These are phyloP conservation scores for Aspergillus coremiiformis DNA, from an alignment of 495 filamentous ascomycete species.

Conservation along the genomic window DNA sequence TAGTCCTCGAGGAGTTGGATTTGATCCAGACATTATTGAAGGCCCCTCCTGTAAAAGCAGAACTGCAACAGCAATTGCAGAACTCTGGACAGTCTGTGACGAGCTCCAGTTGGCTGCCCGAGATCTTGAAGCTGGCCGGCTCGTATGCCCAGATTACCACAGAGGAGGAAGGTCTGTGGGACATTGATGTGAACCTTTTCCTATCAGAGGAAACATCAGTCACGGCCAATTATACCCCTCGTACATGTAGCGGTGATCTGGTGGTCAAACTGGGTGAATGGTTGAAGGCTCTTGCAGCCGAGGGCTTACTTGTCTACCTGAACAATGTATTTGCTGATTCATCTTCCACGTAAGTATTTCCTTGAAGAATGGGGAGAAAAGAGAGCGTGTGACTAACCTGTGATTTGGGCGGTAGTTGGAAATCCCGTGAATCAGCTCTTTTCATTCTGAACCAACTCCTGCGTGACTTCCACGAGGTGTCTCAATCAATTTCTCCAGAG, in stretches of 20 bases:
- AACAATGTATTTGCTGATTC: conserved; percentile 55
- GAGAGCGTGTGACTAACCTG: conserved; percentile 21
- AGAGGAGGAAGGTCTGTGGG: conserved; percentile 92
- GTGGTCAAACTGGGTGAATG: conserved; percentile 91
- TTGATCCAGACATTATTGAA: conserved; percentile 82
- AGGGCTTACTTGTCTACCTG: conserved; percentile 66
- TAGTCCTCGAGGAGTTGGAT: conserved; percentile 88
- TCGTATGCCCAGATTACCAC: conserved; percentile 85
- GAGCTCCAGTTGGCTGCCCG: conserved; percentile 59
- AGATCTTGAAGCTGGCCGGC: conserved; percentile 73
- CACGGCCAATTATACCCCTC: conserved; percentile 91
- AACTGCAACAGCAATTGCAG: conserved; percentile 68
- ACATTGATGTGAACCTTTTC: conserved; percentile 91
- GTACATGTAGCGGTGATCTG: conserved; percentile 84
- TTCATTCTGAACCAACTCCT: conserved; percentile 76
- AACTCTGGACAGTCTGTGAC: conserved; percentile 49
- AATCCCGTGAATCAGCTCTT: conserved; percentile 67
- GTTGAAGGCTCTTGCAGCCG: conserved; percentile 60
- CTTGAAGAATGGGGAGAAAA: background rate
- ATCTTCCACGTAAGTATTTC: conserved; percentile 43
- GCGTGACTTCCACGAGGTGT: conserved; percentile 70
- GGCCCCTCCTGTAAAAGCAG: conserved; percentile 74
- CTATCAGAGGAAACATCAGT: conserved; percentile 90
- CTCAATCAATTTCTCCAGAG: conserved; percentile 55
- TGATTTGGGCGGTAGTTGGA: conserved; percentile 39